Conservation (phyloP, 2,329 filamentous ascomycete species). For the Keithomyces neogunnii region DNA sequence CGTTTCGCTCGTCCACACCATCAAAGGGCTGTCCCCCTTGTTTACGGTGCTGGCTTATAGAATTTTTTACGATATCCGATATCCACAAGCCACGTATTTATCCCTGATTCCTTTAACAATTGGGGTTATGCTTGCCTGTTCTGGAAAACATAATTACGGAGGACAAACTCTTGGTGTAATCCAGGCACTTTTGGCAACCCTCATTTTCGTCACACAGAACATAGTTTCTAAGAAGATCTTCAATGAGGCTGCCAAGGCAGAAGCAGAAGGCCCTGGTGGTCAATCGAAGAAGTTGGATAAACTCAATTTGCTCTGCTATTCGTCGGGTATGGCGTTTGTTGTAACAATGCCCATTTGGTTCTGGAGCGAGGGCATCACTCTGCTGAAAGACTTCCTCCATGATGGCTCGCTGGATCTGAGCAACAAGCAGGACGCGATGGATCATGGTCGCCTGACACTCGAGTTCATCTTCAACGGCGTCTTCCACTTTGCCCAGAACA, state of each 20-base stretch:
- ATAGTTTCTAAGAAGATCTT: slow-evolving; percentile 98
- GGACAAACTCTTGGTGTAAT: slow-evolving; percentile 86
- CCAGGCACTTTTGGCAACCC: slow-evolving; percentile 79
- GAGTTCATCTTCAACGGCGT: slow-evolving; percentile 96
- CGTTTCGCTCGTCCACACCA: slow-evolving; percentile 94
- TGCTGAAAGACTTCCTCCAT: slow-evolving; percentile 69
- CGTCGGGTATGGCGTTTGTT: slow-evolving; percentile 85
- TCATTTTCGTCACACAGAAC: slow-evolving; percentile 96
- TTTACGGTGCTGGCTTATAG: slow-evolving; percentile 94
- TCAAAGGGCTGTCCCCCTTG: slow-evolving; percentile 91
- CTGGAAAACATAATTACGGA: slow-evolving; percentile 66
- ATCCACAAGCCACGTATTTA: slow-evolving; percentile 78
- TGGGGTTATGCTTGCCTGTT: slow-evolving; percentile 95
- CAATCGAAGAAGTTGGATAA: slow-evolving; percentile 83
- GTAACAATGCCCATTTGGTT: slow-evolving; percentile 89
- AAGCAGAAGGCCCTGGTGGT: slow-evolving; percentile 58
- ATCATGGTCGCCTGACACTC: slow-evolving; percentile 63
- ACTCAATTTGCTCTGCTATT: slow-evolving; percentile 92
- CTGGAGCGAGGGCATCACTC: slow-evolving; percentile 73
- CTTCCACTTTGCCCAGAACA: slow-evolving; percentile 94
- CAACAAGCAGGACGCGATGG: slow-evolving; percentile 56
- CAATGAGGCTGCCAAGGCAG: slow-evolving; percentile 82
- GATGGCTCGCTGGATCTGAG: slow-evolving; percentile 67
- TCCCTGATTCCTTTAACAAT: slow-evolving; percentile 85
- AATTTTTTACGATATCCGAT: slow-evolving; percentile 78